Base-by-base conservation (phyloP, 2,329 filamentous ascomycete genomes). In the Didymella exigua region DNA sequence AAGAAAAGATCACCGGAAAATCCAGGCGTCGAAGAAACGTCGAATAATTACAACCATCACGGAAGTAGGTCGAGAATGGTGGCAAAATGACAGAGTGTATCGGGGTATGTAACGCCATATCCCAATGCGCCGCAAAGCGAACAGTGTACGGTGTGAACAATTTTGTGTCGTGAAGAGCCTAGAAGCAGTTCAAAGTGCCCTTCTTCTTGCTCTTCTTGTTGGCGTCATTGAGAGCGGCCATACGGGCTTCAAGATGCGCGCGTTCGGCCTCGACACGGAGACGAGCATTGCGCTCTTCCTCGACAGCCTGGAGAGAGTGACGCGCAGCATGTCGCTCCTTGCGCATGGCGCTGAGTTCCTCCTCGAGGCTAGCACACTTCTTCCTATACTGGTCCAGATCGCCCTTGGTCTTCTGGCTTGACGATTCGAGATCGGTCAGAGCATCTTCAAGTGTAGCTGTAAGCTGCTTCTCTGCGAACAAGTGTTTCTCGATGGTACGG, bases 111-210 rank as follows among this genome's bases (percentile, higher is more conserved):
- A 65, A 63, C 53, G 58, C 59, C 55, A 49, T 52, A 43, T 61
- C 60, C 63, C 57, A 62, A 53, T 59, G 59, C 63, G 63, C 66
- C 59, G 52, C 58, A 54, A 62, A 59, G 56, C 54, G 62, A 51
- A 56, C 64, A 56, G 59, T 54, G 59, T 60, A 59, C 60, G 60
- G 49, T 47, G 36, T 54, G 33, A 56, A 60, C 34, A 49, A 19
- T 43, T 41, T 24, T 21, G 50, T 44, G 23, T 34, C 11, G 23
- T 47, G 36, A 38, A 37, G 44, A 44, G 45, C 31, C 62, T 91
- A 97, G 82, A 99, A 99, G 84, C 95, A 99, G 81, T 97, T 98
- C 77, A 99, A 84, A 65, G 89, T 93, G 69, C 89, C 87, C 84
- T 96, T 96, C 78, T 96, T 93, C 78, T 96, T 93, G 84, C 93